Conservation (phyloP, 257 asterid species). For the Solanum rostratum region DNA sequence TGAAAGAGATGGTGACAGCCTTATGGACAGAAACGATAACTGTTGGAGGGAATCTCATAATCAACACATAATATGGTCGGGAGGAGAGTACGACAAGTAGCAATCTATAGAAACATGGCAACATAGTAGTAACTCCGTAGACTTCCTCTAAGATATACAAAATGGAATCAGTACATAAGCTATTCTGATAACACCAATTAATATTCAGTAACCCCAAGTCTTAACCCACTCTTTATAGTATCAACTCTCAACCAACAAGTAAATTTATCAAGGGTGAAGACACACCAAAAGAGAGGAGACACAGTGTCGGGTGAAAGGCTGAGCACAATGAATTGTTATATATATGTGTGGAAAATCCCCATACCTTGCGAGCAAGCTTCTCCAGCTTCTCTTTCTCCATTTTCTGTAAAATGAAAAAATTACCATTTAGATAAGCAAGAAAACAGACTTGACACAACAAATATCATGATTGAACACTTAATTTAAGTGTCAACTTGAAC, state of each 20-base stretch:
- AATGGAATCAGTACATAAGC: not conserved
- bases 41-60: not conserved
- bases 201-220: not conserved
- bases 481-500: not conserved
- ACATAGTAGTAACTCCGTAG: not conserved
- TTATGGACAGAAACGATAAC: not conserved
- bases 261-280: not conserved
- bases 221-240: not conserved
- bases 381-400: slow-evolving; percentile 74
- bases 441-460: not conserved
- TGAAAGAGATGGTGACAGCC: not conserved
- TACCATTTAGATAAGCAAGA: slow-evolving; percentile 3
- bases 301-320: not conserved
- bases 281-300: not conserved
- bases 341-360: not conserved
- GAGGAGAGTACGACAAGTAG: not conserved
- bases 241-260: not conserved
- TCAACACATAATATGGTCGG: not conserved
- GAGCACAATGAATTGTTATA: not conserved
- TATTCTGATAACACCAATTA: not conserved
- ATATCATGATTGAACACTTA: not conserved
- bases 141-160: not conserved
- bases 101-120: not conserved
- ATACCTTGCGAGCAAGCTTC: slow-evolving; percentile 90
- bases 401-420: slow-evolving; percentile 38